Evolutionary conservation across 2,329 filamentous ascomycete species (phyloP), one percentile per base, ranked within the genome.

Genomic region (Sporothrix protearum): DNA sequence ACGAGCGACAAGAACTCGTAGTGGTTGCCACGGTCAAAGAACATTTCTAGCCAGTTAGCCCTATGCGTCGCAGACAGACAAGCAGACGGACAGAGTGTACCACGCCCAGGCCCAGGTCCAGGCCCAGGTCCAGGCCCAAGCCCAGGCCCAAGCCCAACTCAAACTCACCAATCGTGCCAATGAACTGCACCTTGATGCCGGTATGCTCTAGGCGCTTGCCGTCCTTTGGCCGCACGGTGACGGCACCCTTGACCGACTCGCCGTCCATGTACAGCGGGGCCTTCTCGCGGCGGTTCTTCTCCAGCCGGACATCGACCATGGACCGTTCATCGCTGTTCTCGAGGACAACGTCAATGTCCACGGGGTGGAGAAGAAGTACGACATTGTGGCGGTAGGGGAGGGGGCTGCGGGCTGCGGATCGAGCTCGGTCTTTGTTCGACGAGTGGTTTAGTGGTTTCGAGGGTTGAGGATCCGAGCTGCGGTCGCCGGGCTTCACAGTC

Each of bases 101-200:
- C n/a, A n/a, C n/a, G n/a, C n/a, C n/a, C n/a, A n/a, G n/a, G n/a
- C n/a, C n/a, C n/a, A n/a, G n/a, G n/a, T n/a, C n/a, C n/a, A n/a
- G n/a, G n/a, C n/a, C n/a, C n/a, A n/a, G n/a, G n/a, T n/a, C n/a
- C n/a, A n/a, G n/a, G n/a, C n/a, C n/a, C n/a, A n/a, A n/a, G n/a
- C n/a, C n/a, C n/a, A n/a, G n/a, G n/a, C n/a, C n/a, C n/a, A n/a
- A n/a, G n/a, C n/a, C n/a, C n/a, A n/a, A n/a, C n/a, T n/a, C n/a
- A n/a, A n/a, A 64, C 83, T 74, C 84, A 96, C 93, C 93, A 85
- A 99, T 99, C 74, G 94, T 96, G 80, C 96, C 96, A 78, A 99
- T 97, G 84, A 99, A 99, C 81, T 99, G 96, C 78, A 99, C 95
- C 84, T 99, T 99, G 87, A 99, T 97, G 77, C 96, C 96, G 12